Evolutionary conservation across 2,329 filamentous ascomycete species (phyloP), one percentile per base, ranked within the genome.

Genomic region (Fusarium beomiforme): DNA sequence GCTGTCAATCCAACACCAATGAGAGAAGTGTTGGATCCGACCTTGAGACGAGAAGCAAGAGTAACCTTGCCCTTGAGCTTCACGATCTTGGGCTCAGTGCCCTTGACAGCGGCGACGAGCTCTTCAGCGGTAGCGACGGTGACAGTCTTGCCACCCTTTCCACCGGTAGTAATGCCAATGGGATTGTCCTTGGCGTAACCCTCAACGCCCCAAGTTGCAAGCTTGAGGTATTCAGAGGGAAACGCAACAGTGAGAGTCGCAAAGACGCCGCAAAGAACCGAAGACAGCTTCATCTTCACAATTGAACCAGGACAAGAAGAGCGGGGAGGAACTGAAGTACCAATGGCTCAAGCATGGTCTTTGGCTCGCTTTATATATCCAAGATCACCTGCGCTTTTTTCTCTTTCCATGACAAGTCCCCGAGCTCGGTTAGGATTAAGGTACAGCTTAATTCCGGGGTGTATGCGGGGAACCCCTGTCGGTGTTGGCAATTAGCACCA

Each of bases 21-120:
- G 17, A 84, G 56, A 5, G 84, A 84, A 46, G 82, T 85, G 72
- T 86, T 84, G 58, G 81, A 83, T 24, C 83, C 83, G 23, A 86
- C 75, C 53, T 78, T 79, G 13, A 86, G 79, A 23, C 83, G 82
- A 0, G 80, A 64, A 5, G 82, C 78, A 1, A 86, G 77, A 23
- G 44, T 47, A 4, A 75, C 67, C 33, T 70, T 72, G 62, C 73
- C 73, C 59, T 75, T 81, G 51, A 85, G 79, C 64, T 83, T 81
- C 34, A 88, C 80, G 37, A 81, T 83, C 70, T 80, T 79, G 19
- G 80, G 81, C 6, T 77, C 77, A 19, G 83, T 79, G 19, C 81
- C 83, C 14, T 77, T 73, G 14, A 86, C 84, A 12, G 85, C 86
- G 0, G 81, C 78, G 11, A 79, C 77, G 43, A 88, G 81, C 44